A percentile compares a stretch with the other conserved stretches of the same genome.
Conservation (phyloP, 2,329 filamentous ascomycete species). For the Fusarium solani-melongenae region DNA sequence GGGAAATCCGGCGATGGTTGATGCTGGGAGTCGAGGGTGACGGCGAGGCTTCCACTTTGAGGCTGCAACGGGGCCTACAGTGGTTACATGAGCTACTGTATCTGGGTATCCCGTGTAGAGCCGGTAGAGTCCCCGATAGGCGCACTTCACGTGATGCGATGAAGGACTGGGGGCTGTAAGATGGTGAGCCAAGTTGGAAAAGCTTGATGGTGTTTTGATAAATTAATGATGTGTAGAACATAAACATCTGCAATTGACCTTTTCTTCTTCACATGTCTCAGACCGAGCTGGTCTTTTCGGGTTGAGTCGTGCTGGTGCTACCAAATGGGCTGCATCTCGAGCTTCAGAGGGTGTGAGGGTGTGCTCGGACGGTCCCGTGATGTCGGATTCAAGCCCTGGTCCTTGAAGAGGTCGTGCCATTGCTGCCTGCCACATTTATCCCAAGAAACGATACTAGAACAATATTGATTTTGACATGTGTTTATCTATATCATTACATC, state of each 20-base stretch:
- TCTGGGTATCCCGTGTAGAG: constrained; percentile 1
- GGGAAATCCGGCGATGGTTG: constrained; percentile 23
- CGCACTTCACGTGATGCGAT: constrained; percentile 40
- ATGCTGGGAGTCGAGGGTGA: constrained; percentile 19
- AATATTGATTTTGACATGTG: background rate
- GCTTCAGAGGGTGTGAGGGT: constrained; percentile 1
- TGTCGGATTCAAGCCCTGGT: background rate
- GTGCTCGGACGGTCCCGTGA: constrained; percentile 31
- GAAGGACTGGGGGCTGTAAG: background rate
- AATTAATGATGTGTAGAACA: background rate
- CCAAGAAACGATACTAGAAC: background rate
- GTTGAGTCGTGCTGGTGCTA: constrained; percentile 6
- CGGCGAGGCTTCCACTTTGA: background rate
- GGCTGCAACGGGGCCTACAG: constrained; percentile 34
- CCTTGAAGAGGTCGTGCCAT: background rate
- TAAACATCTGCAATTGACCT: background rate
- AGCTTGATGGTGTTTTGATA: background rate
- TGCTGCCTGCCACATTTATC: background rate
- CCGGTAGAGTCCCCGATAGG: constrained; percentile 35
- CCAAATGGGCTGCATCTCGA: constrained; percentile 1
- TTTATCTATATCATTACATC: background rate
- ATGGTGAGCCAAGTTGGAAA: background rate
- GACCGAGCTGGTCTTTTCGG: background rate
- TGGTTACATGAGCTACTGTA: constrained; percentile 36
- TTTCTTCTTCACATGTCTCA: constrained; percentile 18